These are phyloP conservation scores for Euphorbia tirucalli DNA, from an alignment of 345 rosid genomes.

Conservation along the genomic window DNA sequence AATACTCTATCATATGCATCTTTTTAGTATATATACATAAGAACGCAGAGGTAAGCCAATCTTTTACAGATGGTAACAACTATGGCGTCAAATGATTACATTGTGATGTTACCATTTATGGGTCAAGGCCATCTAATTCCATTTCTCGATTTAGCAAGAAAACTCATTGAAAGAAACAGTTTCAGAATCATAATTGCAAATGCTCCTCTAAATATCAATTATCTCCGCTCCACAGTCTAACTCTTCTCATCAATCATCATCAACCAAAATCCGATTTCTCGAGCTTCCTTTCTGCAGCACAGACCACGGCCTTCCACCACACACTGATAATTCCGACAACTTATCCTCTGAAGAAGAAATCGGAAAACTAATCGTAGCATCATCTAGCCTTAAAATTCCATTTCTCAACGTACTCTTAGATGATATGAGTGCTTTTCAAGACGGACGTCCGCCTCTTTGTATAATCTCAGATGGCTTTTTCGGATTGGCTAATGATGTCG, in stretches of 20 bases:
- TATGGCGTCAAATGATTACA: no score
- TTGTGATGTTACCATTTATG: conserved; percentile 15
- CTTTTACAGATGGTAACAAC: no score
- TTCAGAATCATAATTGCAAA: conserved; percentile 40
- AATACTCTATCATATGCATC: no score
- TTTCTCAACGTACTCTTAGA: conserved; percentile 20
- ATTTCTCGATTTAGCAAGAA: conserved; percentile 38
- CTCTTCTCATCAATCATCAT: conserved; percentile 11
- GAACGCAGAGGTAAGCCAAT: no score
- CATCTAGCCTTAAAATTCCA: conserved; percentile 25
- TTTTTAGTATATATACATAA: no score
- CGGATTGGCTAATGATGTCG: conserved; percentile 44
- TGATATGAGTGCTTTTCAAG: conserved; percentile 7
- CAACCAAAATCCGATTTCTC: conserved; percentile 22
- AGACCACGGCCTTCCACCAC: conserved; percentile 43
- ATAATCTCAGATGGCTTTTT: conserved; percentile 37
- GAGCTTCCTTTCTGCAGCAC: conserved; percentile 35
- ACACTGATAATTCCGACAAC: conserved; percentile 40
- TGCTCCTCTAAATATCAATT: conserved; percentile 45
- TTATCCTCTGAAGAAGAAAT: conserved; percentile 26
- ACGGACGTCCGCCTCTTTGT: conserved; percentile 38
- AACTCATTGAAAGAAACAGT: conserved; percentile 24
- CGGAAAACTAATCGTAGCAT: conserved; percentile 14
- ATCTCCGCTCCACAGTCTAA: conserved; percentile 29
- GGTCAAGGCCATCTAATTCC: conserved; percentile 58